Base-by-base conservation (phyloP, 148 eudicot species). In the Gaultheria prostrata region DNA sequence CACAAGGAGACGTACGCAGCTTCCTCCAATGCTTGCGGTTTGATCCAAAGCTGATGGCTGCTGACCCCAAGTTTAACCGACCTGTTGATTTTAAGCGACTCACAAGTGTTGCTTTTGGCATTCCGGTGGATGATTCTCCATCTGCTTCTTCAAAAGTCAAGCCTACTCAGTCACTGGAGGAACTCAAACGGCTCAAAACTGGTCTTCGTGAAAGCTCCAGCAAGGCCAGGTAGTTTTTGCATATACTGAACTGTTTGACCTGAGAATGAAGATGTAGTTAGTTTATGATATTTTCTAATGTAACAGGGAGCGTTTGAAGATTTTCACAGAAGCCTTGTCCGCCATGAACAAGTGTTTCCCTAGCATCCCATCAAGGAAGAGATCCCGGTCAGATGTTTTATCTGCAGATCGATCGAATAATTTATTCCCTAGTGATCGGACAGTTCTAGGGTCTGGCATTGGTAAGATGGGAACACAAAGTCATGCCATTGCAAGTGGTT, bases 261-360 rank as follows among this genome's bases (percentile, higher is more conserved):
- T 71, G 54, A 14, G 10, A 21, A 46, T 20, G 59, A 20, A 50
- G 63, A 49, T 74, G 75, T 72, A 61, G 57, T 61, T 69, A 14
- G 75, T 72, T 46, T 24, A 79, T 82, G 77, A 86, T 46, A 11
- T 69, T 82, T 48, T 48, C 50, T 77, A 20, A 71, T 71, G 14
- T 83, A 80, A 76, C 90, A 92, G 93, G 96, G 93, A 92, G 83
- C 92, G 92, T 7, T 72, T 79, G 84, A 91, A 86, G 87, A 86
- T 86, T 39, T 89, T 88, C 80, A 82, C 57, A 70, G 93, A 90
- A 83, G 90, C 88, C 46, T 86, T 90, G 51, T 87, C 90, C 8
- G 88, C 84, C 67, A 46, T 89, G 77, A 90, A 86, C 84, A 90
- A 92, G 87, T 90, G 87, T 84, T 93, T 93, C 80, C 96, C 94